Percentiles rank a stretch among this genome's conserved stretches.
Conservation (phyloP, 306 rosid species). For the Trifolium pratense region DNA sequence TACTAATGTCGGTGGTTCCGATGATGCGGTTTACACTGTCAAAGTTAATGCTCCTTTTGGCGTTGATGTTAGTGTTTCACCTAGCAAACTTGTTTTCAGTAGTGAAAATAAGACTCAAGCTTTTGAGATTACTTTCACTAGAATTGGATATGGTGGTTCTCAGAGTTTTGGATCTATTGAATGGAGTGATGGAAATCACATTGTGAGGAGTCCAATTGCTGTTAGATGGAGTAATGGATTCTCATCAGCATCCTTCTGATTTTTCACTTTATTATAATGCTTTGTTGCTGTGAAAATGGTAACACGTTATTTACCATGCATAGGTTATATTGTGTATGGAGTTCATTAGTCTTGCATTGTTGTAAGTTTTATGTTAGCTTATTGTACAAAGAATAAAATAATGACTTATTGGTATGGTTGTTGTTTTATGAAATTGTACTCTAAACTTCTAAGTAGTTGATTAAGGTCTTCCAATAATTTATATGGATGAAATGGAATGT, state of each 20-base stretch:
- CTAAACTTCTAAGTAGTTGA: slow-evolving; percentile 9
- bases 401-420: slow-evolving; percentile 5
- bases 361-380: slow-evolving; percentile 24
- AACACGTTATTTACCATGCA: slow-evolving; percentile 10
- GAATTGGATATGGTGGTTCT: slow-evolving; percentile 37
- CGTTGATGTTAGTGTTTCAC: slow-evolving; percentile 64
- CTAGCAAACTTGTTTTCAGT: slow-evolving; percentile 63
- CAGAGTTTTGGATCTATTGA: slow-evolving; percentile 70
- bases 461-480: neutral
- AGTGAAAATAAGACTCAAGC: slow-evolving; percentile 52
- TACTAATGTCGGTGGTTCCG: slow-evolving; percentile 68
- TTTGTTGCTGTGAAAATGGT: slow-evolving; percentile 34
- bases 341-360: slow-evolving; percentile 36
- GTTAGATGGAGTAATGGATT: slow-evolving; percentile 51
- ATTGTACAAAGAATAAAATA: slow-evolving; percentile 32
- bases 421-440: slow-evolving; percentile 27
- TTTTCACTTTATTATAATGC: slow-evolving; percentile 8
- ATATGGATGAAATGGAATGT: neutral
- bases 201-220: slow-evolving; percentile 81
- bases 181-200: slow-evolving; percentile 78
- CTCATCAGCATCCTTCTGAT: slow-evolving; percentile 67
- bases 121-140: slow-evolving; percentile 62
- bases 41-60: slow-evolving; percentile 65
- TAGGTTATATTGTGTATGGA: slow-evolving; percentile 28
- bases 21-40: slow-evolving; percentile 71